Conservation (phyloP, 2,329 filamentous ascomycete species). For the Nigrospora sphaerica region DNA sequence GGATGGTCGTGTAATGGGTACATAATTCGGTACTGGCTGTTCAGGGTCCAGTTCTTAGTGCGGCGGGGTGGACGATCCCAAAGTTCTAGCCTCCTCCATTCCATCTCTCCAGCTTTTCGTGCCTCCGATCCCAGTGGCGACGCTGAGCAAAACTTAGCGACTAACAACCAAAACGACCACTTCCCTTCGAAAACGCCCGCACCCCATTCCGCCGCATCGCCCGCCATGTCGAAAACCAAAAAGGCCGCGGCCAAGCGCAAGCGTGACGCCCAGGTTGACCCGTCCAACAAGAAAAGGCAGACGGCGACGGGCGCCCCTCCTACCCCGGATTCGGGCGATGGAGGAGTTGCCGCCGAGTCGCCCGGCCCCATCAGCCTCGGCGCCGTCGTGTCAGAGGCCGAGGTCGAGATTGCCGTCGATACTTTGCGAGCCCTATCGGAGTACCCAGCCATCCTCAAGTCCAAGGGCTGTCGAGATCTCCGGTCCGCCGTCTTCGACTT, state of each 20-base stretch:
- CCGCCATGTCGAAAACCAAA: constrained; percentile 36
- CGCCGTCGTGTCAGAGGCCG: constrained; percentile 52
- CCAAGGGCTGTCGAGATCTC: constrained; percentile 60
- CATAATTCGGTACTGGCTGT: too few species aligned
- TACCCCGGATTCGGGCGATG: constrained; percentile 28
- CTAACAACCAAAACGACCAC: too few species aligned
- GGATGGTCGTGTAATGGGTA: too few species aligned
- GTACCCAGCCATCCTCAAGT: constrained; percentile 58
- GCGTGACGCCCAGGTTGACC: constrained; percentile 26
- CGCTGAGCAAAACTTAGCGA: too few species aligned
- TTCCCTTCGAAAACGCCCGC: too few species aligned
- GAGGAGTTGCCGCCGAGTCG: constrained; percentile 1
- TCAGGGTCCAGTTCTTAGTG: too few species aligned
- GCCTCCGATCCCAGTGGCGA: too few species aligned
- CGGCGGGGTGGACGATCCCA: too few species aligned
- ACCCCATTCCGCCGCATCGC: too few species aligned
- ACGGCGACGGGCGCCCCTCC: constrained; percentile 24
- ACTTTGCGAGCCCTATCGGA: constrained; percentile 51
- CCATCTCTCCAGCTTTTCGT: too few species aligned
- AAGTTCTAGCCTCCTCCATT: too few species aligned
- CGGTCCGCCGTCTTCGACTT: constrained; percentile 63
- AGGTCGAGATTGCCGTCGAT: constrained; percentile 61
- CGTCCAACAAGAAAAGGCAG: constrained; percentile 24
- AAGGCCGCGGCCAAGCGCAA: constrained; percentile 34
- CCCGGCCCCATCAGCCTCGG: constrained; percentile 29